Percentiles rank a stretch among this genome's conserved stretches.
phyloP scores from a whole-genome alignment of 192 early-diverging fungal genomes.

The Haplosporangium gracile region DNA sequence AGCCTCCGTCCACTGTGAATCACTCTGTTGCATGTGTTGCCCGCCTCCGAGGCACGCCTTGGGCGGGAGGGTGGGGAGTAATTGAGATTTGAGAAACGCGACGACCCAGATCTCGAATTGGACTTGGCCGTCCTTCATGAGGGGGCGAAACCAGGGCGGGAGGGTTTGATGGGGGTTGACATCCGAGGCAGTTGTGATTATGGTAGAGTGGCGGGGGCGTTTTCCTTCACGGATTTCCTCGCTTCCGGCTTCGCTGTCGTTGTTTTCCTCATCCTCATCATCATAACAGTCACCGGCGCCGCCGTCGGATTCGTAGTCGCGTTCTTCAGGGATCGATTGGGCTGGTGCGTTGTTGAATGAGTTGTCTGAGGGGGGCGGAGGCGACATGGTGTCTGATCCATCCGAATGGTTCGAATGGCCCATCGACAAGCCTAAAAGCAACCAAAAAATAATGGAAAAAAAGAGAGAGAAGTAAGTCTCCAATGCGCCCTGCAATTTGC shows the following conservation, averaged over 20 bases:
- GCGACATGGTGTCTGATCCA: neutral
- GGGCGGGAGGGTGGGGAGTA: neutral
- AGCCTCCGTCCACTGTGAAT: neutral
- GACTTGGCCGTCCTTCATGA: slow-evolving; percentile 6
- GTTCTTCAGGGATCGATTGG: no score
- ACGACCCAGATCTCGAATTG: slow-evolving; percentile 40
- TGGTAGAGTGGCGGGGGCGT: neutral
- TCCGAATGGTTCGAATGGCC: neutral
- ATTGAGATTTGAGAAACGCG: slow-evolving; percentile 5
- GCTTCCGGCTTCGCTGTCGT: neutral
- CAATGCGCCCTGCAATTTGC: neutral
- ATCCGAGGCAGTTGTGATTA: neutral
- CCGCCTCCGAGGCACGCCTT: neutral
- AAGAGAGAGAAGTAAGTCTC: neutral
- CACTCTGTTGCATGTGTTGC: neutral
- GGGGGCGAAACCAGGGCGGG: slow-evolving; percentile 13
- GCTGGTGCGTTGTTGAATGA: neutral
- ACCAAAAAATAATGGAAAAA: neutral
- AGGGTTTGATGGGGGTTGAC: neutral
- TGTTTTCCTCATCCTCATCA: slow-evolving; percentile 2
- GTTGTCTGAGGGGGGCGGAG: neutral
- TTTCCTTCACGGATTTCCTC: neutral
- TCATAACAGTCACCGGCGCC: neutral
- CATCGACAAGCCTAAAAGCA: neutral
- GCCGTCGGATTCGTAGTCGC: neutral